Base-by-base conservation (phyloP, 306 rosid species). In the Glycine tomentella region DNA sequence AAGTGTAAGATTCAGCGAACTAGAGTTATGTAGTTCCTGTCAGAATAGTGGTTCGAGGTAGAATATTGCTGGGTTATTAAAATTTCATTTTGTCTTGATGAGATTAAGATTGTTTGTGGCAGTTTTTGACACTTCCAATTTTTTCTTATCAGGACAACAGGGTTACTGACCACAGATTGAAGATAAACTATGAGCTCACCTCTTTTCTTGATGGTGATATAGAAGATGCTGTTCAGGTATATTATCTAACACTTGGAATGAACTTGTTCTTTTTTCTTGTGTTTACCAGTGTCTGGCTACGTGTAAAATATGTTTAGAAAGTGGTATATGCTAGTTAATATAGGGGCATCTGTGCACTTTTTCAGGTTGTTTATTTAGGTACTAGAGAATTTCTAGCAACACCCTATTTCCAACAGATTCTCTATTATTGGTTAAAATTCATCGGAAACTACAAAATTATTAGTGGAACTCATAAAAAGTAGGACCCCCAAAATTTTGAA, bases 121-220 rank as follows among this genome's bases (percentile, higher is more conserved):
- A 83, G 63, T 20, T 81, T 56, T 33, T 34, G 12, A 77, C 68
- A n/a, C 34, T 42, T 45, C 2, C 31, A 13, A 68, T 33, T 69
- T 58, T 61, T 51, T 69, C 56, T 15, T 67, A 79, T 73, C 53
- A 95, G 99, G 99, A 95, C 82, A 95, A 91, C 76, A 88, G 98
- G 84, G 99, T 93, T 57, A 95, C 99, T 8, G 99, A 95, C 77
- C 98, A 91, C 83, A 87, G 98, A 88, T 82, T 95, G 82, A 95
- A 93, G 93, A 88, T 52, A 85, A 95, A 93, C 86, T 93, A 71
- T 72, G 96, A 88, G 85, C 99, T 95, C 89, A 93, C 97, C 66
- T 87, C 91, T 80, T 95, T 95, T 85, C 97, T 95, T 51, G 87
- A 63, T 0, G 99, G 99, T 46, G 90, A 88, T 76, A 89, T 95